phyloP scores from a whole-genome alignment of 352 stramenopile species.

The Pelagophyceae sp. region DNA sequence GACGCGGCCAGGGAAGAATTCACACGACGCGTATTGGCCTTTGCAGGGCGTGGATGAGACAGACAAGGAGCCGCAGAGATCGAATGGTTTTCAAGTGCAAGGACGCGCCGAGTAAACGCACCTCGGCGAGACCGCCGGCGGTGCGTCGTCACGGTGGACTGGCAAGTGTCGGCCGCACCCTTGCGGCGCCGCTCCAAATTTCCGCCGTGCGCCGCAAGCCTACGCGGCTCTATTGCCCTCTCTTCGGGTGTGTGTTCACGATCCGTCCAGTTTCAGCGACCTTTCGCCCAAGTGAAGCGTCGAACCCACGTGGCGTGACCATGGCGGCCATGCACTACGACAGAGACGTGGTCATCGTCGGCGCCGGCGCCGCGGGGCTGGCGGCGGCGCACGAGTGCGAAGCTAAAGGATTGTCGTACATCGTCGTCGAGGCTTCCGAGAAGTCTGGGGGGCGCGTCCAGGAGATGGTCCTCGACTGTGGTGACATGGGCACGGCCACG shows the following conservation, averaged over 20 bases:
- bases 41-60: too few relatives aligned
- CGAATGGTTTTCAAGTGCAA: too few relatives aligned
- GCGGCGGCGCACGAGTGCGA: slow-evolving; percentile 15
- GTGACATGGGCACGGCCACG: neutral
- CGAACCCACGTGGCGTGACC: neutral
- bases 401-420: neutral
- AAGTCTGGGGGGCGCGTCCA: slow-evolving; percentile 16
- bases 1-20: too few relatives aligned
- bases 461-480: neutral
- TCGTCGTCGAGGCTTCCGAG: slow-evolving; percentile 21
- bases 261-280: neutral
- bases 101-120: too few relatives aligned
- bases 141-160: too few relatives aligned
- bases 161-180: neutral
- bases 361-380: slow-evolving; percentile 22
- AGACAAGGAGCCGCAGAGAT: too few relatives aligned
- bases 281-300: neutral
- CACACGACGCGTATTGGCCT: too few relatives aligned
- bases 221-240: too few relatives aligned
- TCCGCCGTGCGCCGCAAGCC: neutral
- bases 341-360: slow-evolving; percentile 22
- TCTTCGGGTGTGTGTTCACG: neutral
- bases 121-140: too few relatives aligned
- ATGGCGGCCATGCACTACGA: neutral
- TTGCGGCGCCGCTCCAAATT: neutral